Evolutionary conservation across 208 protist species (phyloP).

Genomic region (Leptomonas pyrrhocoris): DNA sequence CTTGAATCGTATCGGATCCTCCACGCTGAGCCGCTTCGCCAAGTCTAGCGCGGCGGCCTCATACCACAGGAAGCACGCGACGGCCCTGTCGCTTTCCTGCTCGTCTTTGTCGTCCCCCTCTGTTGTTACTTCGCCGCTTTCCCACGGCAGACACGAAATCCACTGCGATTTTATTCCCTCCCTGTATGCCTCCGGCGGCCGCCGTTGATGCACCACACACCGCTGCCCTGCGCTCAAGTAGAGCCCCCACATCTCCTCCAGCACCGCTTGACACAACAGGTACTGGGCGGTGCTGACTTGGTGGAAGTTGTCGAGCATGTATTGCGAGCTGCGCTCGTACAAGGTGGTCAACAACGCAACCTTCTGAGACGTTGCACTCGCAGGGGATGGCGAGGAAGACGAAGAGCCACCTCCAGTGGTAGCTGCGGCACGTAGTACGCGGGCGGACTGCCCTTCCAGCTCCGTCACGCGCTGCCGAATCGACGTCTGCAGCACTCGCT

Average conservation of each 20-base stretch:
- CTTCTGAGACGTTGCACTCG: not conserved
- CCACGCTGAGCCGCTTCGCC: constrained; percentile 52
- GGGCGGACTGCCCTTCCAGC: constrained; percentile 31
- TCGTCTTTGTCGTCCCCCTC: no score
- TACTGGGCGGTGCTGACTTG: constrained; percentile 62
- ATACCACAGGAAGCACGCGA: constrained; percentile 37
- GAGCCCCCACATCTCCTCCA: constrained; percentile 65
- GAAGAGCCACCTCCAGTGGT: not conserved
- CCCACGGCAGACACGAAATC: constrained; percentile 15
- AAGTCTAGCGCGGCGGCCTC: constrained; percentile 59
- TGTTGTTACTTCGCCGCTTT: not conserved
- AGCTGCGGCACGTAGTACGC: constrained; percentile 15
- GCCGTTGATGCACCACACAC: constrained; percentile 16
- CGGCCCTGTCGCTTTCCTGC: not conserved
- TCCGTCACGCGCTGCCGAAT: constrained; percentile 32
- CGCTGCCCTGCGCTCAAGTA: constrained; percentile 45
- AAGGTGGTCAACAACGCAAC: constrained; percentile 22
- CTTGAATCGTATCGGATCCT: constrained; percentile 70
- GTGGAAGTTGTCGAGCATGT: constrained; percentile 69
- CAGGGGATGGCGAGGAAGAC: not conserved
- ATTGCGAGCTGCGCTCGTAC: constrained; percentile 47
- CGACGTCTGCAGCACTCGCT: constrained; percentile 27
- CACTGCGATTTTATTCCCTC: constrained; percentile 35
- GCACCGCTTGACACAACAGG: constrained; percentile 43
- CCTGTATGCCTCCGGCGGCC: constrained; percentile 48